A percentile compares a stretch with the other conserved stretches of the same genome.
phyloP scores from a whole-genome alignment of 1,284 basidiomycete species.

The Irpex lacteus region DNA sequence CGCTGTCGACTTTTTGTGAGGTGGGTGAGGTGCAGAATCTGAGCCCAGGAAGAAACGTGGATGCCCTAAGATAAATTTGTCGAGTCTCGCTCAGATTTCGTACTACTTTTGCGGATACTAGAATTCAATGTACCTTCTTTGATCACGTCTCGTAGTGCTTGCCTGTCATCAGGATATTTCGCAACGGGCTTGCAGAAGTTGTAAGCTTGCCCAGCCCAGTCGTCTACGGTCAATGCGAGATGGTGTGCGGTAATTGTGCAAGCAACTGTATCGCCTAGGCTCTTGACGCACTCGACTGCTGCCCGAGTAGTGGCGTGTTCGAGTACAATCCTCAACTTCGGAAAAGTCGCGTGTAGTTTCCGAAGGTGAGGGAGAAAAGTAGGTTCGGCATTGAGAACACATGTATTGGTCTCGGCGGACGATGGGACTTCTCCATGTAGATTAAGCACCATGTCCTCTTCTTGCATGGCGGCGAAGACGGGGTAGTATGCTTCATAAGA shows the following conservation, averaged over 20 bases:
- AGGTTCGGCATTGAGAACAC: slow-evolving; percentile 93
- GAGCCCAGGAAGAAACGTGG: slow-evolving; percentile 97
- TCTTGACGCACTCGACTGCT: slow-evolving; percentile 89
- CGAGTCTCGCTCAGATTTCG: neutral
- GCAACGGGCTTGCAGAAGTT: slow-evolving; percentile 99
- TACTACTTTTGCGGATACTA: too few relatives aligned
- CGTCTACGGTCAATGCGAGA: slow-evolving; percentile 91
- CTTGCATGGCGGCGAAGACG: slow-evolving; percentile 94
- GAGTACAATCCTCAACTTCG: slow-evolving; percentile 92
- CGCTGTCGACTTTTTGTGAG: slow-evolving; percentile 76
- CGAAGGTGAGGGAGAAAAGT: slow-evolving; percentile 88
- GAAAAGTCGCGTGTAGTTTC: slow-evolving; percentile 84
- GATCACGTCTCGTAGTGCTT: slow-evolving; percentile 82
- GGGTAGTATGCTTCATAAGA: slow-evolving; percentile 95
- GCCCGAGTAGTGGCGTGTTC: slow-evolving; percentile 98
- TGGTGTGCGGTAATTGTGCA: slow-evolving; percentile 99
- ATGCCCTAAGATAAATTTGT: slow-evolving; percentile 57
- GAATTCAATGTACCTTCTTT: slow-evolving; percentile 53
- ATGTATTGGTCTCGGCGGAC: slow-evolving; percentile 83
- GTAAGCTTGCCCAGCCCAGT: slow-evolving; percentile 96
- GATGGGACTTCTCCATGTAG: slow-evolving; percentile 98
- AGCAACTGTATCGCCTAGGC: slow-evolving; percentile 85
- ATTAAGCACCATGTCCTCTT: slow-evolving; percentile 92
- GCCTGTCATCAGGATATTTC: slow-evolving; percentile 91
- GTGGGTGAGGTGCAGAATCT: slow-evolving; percentile 94